Evolutionary conservation across 2,329 filamentous ascomycete species (phyloP).

Genomic region (Penicillium sp.): DNA sequence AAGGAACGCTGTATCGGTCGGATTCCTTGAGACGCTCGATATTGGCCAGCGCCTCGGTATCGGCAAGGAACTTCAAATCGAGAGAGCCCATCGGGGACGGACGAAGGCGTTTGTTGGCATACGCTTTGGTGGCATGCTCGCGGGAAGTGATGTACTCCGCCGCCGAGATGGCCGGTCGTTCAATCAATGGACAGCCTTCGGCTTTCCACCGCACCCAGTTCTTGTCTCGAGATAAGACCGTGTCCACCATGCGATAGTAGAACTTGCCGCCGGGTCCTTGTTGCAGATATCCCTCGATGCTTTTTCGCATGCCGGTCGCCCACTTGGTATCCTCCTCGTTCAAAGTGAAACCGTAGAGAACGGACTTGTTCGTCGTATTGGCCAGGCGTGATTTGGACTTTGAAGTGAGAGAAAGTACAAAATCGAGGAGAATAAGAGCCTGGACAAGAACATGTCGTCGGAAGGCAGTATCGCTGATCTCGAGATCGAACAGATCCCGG

Average conservation of each 20-base stretch:
- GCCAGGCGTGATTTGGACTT: conserved; percentile 77
- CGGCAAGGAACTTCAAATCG: conserved; percentile 74
- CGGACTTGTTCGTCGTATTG: conserved; percentile 77
- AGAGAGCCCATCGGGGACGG: conserved; percentile 69
- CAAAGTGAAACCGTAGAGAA: conserved; percentile 77
- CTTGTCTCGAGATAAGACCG: conserved; percentile 90
- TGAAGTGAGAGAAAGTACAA: conserved; percentile 83
- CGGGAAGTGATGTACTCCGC: conserved; percentile 70
- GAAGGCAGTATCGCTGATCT: conserved; percentile 94
- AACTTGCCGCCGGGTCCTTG: conserved; percentile 81
- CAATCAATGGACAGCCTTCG: conserved; percentile 85
- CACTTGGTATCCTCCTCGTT: conserved; percentile 86
- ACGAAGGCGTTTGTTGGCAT: conserved; percentile 69
- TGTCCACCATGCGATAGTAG: conserved; percentile 96
- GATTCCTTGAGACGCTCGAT: conserved; percentile 69
- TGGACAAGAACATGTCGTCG: conserved; percentile 92
- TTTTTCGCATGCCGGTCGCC: conserved; percentile 73
- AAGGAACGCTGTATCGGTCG: conserved; percentile 66
- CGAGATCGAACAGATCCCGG: conserved; percentile 89
- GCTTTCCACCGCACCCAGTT: conserved; percentile 99
- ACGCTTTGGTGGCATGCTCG: conserved; percentile 62
- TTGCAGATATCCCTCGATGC: conserved; percentile 80
- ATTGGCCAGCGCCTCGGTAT: conserved; percentile 60
- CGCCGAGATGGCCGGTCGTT: conserved; percentile 68
- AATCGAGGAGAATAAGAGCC: conserved; percentile 90